Conservation (phyloP, 441 rosid species). For the Raphanus hybrid region DNA sequence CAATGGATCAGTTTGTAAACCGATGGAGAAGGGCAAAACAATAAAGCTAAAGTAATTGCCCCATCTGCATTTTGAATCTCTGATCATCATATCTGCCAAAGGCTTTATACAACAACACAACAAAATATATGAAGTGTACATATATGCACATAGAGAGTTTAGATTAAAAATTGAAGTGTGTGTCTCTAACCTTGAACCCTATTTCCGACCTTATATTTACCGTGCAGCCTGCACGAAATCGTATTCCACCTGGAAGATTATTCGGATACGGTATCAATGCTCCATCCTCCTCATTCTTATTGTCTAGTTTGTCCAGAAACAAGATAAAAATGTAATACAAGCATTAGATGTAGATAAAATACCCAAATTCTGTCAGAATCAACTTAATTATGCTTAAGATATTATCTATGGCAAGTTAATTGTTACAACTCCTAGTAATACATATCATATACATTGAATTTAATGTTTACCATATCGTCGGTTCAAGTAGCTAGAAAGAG, state of each 20-base stretch:
- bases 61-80: conserved; percentile 56
- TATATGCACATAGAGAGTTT: not conserved
- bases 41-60: conserved; percentile 70
- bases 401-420: not conserved
- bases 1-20: conserved; percentile 54
- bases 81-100: conserved; percentile 65
- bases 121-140: not conserved
- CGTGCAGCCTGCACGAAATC: conserved; percentile 58
- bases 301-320: conserved; percentile 35
- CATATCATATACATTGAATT: not conserved
- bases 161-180: not conserved
- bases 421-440: not conserved
- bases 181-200: conserved; percentile 62
- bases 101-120: conserved; percentile 40
- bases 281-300: conserved; percentile 22
- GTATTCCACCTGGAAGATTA: conserved; percentile 43
- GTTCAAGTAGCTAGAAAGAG: conserved; percentile 58
- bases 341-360: not conserved
- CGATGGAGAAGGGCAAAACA: conserved; percentile 57
- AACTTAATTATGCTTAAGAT: not conserved
- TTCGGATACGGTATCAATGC: conserved; percentile 24
- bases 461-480: conserved; percentile 46
- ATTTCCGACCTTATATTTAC: conserved; percentile 57
- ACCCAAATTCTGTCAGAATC: not conserved
- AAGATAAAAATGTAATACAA: too few species aligned